Evolutionary conservation across 257 asterid species (phyloP).

Genomic region (Plectranthus barbatus): DNA sequence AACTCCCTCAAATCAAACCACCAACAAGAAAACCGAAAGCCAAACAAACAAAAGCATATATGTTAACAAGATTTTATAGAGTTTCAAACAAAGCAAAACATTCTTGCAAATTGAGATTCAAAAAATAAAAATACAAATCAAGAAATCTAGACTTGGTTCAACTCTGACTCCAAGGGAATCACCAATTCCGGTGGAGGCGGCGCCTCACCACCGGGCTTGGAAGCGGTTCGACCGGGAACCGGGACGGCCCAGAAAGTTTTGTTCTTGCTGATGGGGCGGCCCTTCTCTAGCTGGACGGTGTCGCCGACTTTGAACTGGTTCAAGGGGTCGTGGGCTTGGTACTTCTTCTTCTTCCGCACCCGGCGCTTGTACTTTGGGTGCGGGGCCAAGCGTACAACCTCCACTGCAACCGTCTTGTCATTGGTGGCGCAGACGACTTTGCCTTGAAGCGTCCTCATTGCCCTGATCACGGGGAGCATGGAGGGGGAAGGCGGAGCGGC

Average conservation of each 20-base stretch:
- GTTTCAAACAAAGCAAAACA: neutral
- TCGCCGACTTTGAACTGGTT: slow-evolving; percentile 88
- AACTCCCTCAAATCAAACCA: neutral
- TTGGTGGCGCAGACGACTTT: slow-evolving; percentile 63
- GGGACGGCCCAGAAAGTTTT: slow-evolving; percentile 68
- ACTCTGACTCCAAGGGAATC: slow-evolving; percentile 41
- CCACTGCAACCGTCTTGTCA: slow-evolving; percentile 91
- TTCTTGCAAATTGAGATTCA: neutral
- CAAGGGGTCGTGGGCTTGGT: slow-evolving; percentile 83
- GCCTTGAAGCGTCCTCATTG: slow-evolving; percentile 69
- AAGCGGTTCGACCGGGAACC: slow-evolving; percentile 21
- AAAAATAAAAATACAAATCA: neutral
- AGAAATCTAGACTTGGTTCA: slow-evolving; percentile 1
- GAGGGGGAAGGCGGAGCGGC: slow-evolving; percentile 23
- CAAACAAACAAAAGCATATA: neutral
- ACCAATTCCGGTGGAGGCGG: slow-evolving; percentile 31
- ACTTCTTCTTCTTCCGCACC: slow-evolving; percentile 85
- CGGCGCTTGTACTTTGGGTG: slow-evolving; percentile 98
- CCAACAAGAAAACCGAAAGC: neutral
- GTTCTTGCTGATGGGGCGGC: slow-evolving; percentile 80
- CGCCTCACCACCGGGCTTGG: slow-evolving; percentile 20
- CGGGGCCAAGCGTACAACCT: slow-evolving; percentile 75
- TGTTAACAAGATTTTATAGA: neutral
- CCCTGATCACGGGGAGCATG: slow-evolving; percentile 43
- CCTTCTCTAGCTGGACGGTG: slow-evolving; percentile 63